Evolutionary conservation across 108 stramenopile species (phyloP), one percentile per base, ranked within the genome.

Genomic region (Cyclotella choctawhatcheeana): DNA sequence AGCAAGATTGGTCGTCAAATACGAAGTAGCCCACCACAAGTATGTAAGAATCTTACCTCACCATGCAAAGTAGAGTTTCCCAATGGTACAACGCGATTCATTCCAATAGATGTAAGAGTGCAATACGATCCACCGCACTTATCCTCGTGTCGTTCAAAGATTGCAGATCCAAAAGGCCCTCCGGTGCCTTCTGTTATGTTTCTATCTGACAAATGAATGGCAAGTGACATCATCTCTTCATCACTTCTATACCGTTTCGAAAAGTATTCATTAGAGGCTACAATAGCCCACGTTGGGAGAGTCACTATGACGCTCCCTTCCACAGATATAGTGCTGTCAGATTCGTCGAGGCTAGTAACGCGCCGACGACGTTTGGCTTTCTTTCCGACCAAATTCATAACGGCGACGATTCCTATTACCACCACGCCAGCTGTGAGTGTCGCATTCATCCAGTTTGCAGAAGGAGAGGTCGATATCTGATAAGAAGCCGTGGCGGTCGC

Each of bases 91-190:
- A 95, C 94, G n/a, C n/a, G n/a, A n/a, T n/a, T n/a, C n/a, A n/a
- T n/a, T n/a, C n/a, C n/a, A n/a, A n/a, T n/a, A n/a, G n/a, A n/a
- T n/a, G n/a, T n/a, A n/a, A n/a, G n/a, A n/a, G n/a, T n/a, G n/a
- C n/a, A n/a, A n/a, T n/a, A 2, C 88, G 86, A 63, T 94, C 92
- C 68, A 86, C 70, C 44, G 89, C 93, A 8, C 10, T 81, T 83
- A 33, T 60, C 43, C 16, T 67, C 60, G 70, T 90, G 79, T 17
- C 85, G 58, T 56, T 91, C 87, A 54, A 91, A 95, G 35, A 95
- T 93, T 35, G 87, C 90, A 0, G 74, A 74, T 13, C 94, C 94
- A 74, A 95, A 95, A 0, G 94, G 94, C 8, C 94, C 94, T 13
- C 91, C 94, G 0, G 89, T 89, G 2, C 84, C 69, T 55, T 88